phyloP scores from a whole-genome alignment of 306 rosid species.

The Datisca glomerata region DNA sequence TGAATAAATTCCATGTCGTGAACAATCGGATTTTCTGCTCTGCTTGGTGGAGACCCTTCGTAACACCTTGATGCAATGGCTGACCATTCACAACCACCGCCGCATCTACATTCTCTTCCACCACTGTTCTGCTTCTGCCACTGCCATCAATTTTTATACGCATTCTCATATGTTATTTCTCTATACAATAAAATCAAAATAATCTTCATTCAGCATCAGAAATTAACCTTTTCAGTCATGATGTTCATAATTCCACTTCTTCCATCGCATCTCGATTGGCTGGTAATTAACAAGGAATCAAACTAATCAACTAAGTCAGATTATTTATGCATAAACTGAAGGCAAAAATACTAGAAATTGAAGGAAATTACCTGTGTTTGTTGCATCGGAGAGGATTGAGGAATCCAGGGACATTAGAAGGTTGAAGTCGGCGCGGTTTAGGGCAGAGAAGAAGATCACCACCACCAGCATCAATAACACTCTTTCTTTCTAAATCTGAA shows the following conservation, averaged over 20 bases:
- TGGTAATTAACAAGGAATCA: slow-evolving; percentile 8
- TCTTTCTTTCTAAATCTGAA: slow-evolving; percentile 26
- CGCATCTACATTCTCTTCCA: slow-evolving; percentile 36
- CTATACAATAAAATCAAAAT: too few relatives aligned
- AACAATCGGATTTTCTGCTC: slow-evolving; percentile 67
- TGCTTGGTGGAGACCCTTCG: slow-evolving; percentile 64
- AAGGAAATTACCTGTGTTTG: slow-evolving; percentile 40
- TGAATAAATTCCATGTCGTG: slow-evolving; percentile 65
- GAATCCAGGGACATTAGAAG: slow-evolving; percentile 40
- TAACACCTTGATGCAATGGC: slow-evolving; percentile 47
- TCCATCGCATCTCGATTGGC: slow-evolving; percentile 29
- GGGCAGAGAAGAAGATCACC: slow-evolving; percentile 64
- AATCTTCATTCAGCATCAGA: background rate
- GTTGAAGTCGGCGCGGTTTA: slow-evolving; percentile 43
- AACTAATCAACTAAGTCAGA: background rate
- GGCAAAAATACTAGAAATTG: background rate
- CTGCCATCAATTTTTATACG: too few relatives aligned
- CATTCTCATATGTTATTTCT: too few relatives aligned
- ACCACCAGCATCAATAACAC: slow-evolving; percentile 15
- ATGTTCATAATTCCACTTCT: slow-evolving; percentile 39
- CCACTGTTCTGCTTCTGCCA: slow-evolving; percentile 24
- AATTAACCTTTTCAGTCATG: slow-evolving; percentile 50
- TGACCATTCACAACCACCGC: slow-evolving; percentile 38
- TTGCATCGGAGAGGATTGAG: slow-evolving; percentile 49
- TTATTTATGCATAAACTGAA: background rate